phyloP scores from a whole-genome alignment of 768 basidiomycete species.

The Boletus fagicola region DNA sequence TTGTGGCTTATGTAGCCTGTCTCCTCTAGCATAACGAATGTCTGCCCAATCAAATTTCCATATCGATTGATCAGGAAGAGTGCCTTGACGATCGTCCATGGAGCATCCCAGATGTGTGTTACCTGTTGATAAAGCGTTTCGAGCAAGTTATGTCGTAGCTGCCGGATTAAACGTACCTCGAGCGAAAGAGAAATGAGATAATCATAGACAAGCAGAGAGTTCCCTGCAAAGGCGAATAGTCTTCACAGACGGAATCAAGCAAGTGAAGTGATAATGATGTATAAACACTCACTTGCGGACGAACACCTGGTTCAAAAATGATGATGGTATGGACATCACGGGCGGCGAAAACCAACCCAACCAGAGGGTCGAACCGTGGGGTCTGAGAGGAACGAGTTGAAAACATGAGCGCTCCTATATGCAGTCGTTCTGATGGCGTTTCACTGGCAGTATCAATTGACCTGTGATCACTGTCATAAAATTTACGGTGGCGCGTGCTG shows the following conservation, averaged over 20 bases:
- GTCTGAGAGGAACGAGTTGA: neutral
- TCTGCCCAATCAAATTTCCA: conserved; percentile 20
- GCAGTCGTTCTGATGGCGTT: too few relatives aligned
- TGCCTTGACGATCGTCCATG: conserved; percentile 14
- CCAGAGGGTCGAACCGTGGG: too few relatives aligned
- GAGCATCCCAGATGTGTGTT: conserved; percentile 16
- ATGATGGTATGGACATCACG: conserved; percentile 10
- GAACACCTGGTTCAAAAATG: conserved; percentile 9
- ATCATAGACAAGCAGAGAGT: conserved; percentile 26
- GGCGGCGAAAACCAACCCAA: neutral
- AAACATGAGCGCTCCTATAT: neutral
- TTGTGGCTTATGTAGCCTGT: conserved; percentile 15
- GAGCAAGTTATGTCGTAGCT: neutral
- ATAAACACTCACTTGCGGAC: conserved; percentile 18
- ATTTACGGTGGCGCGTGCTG: neutral
- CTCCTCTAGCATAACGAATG: conserved; percentile 23
- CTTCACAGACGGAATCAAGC: conserved; percentile 1
- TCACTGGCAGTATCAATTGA: neutral
- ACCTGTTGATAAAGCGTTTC: conserved; percentile 9
- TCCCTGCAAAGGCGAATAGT: conserved; percentile 14
- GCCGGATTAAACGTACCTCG: conserved; percentile 19
- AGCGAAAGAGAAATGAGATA: conserved; percentile 26
- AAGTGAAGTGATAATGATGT: neutral
- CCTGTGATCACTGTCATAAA: neutral
- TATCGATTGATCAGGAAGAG: conserved; percentile 18